These are phyloP conservation scores for Colletotrichum sansevieriae DNA, from an alignment of 2,329 filamentous ascomycete genomes.

Conservation along the genomic window DNA sequence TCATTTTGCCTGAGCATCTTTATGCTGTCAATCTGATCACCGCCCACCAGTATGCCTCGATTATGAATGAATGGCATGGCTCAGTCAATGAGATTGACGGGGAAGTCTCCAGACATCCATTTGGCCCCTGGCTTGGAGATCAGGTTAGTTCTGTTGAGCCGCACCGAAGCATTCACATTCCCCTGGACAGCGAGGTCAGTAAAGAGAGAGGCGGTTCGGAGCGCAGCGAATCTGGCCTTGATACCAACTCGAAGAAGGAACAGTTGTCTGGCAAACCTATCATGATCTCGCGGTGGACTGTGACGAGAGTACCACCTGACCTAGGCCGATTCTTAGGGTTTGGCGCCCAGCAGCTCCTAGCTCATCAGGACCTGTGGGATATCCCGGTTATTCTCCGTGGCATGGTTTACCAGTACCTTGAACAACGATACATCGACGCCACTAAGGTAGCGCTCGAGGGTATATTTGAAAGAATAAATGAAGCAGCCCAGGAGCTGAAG, in stretches of 20 bases:
- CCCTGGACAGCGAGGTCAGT: background rate
- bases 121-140: constrained; percentile 13
- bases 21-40: constrained; percentile 26
- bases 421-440: constrained; percentile 63
- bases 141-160: constrained; percentile 4
- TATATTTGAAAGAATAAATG: constrained; percentile 63
- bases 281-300: constrained; percentile 23
- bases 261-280: constrained; percentile 69
- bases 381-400: constrained; percentile 70
- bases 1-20: constrained; percentile 22
- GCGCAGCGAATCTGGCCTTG: background rate
- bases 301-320: background rate
- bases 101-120: background rate
- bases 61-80: constrained; percentile 10
- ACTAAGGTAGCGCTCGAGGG: constrained; percentile 62
- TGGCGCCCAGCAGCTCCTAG: constrained; percentile 38
- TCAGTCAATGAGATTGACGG: background rate
- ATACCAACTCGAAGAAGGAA: constrained; percentile 45
- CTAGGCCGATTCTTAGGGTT: background rate
- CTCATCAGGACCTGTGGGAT: constrained; percentile 68
- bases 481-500: constrained; percentile 64
- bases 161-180: constrained; percentile 15
- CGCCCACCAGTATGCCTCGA: constrained; percentile 35
- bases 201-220: background rate
- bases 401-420: constrained; percentile 75